These are phyloP conservation scores for Rhodotorula sp. DNA, from an alignment of 1,284 basidiomycete genomes.

Conservation along the genomic window DNA sequence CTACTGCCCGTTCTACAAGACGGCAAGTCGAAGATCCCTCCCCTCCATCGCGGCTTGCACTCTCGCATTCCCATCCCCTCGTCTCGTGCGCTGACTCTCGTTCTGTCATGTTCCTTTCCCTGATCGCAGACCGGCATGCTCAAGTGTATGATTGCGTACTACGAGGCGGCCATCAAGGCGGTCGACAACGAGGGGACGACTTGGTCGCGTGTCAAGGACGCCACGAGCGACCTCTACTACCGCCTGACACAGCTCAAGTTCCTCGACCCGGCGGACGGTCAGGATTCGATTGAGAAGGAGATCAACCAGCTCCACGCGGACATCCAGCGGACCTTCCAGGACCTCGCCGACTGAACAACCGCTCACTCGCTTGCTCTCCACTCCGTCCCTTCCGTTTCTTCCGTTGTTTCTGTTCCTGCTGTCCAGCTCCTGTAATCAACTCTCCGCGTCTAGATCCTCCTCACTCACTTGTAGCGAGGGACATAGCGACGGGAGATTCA, in stretches of 20 bases:
- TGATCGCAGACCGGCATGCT: constrained; percentile 76
- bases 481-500: too few species aligned
- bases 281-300: constrained; percentile 46
- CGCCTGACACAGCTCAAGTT: constrained; percentile 54
- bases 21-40: constrained; percentile 9
- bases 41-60: not conserved
- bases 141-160: constrained; percentile 92
- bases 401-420: not conserved
- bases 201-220: constrained; percentile 89
- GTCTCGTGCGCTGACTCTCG: not conserved
- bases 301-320: constrained; percentile 70
- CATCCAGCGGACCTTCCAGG: constrained; percentile 33
- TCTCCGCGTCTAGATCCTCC: not conserved
- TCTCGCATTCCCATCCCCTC: too few species aligned
- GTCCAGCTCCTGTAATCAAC: not conserved
- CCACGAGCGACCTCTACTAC: constrained; percentile 83
- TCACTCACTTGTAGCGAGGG: not conserved
- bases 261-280: constrained; percentile 31
- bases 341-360: constrained; percentile 8
- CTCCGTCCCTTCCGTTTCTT: not conserved
- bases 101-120: not conserved
- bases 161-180: constrained; percentile 80
- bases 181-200: constrained; percentile 78
- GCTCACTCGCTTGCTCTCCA: not conserved
- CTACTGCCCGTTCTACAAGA: constrained; percentile 98